Percentiles rank a stretch among this genome's conserved stretches.
Evolutionary conservation across 495 filamentous ascomycete genomes (phyloP).

Genomic region (Thermochaetoides thermophila): DNA sequence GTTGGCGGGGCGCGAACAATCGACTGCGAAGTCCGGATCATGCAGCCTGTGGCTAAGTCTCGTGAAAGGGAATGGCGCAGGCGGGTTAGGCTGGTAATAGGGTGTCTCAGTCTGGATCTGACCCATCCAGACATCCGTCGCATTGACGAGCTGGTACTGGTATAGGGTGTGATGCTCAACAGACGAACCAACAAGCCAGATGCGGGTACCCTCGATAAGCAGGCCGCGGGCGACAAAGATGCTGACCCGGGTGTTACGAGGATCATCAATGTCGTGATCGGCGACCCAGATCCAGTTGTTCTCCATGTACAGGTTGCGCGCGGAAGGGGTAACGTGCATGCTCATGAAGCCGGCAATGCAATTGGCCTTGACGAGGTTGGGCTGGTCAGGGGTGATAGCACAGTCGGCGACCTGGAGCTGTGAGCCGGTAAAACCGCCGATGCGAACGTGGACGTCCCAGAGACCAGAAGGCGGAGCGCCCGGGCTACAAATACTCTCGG

Average conservation of each 20-base stretch:
- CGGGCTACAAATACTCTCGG: conserved; percentile 17
- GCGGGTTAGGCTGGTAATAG: conserved; percentile 77
- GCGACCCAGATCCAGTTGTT: conserved; percentile 92
- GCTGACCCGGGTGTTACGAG: conserved; percentile 56
- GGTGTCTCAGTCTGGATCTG: conserved; percentile 83
- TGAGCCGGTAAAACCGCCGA: conserved; percentile 68
- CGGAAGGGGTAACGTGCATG: conserved; percentile 61
- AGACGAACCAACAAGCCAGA: conserved; percentile 58
- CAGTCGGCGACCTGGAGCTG: conserved; percentile 60
- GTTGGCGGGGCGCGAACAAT: conserved; percentile 21
- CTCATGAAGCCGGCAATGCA: conserved; percentile 67
- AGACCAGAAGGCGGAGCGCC: conserved; percentile 55
- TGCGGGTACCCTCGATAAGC: conserved; percentile 47
- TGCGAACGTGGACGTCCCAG: conserved; percentile 84
- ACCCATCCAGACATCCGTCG: conserved; percentile 67
- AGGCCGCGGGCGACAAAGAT: conserved; percentile 78
- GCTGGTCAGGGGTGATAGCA: conserved; percentile 41
- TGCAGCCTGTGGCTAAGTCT: conserved; percentile 44
- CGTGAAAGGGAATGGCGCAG: conserved; percentile 48
- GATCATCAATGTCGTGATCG: conserved; percentile 67
- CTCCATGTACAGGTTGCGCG: conserved; percentile 59
- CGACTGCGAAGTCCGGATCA: conserved; percentile 55
- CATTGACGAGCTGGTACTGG: conserved; percentile 65
- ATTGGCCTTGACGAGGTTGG: conserved; percentile 31
- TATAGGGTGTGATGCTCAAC: conserved; percentile 81